A percentile compares a stretch with the other conserved stretches of the same genome.
phyloP scores from a whole-genome alignment of 2,329 filamentous ascomycete species.

The Cladosporium velox region DNA sequence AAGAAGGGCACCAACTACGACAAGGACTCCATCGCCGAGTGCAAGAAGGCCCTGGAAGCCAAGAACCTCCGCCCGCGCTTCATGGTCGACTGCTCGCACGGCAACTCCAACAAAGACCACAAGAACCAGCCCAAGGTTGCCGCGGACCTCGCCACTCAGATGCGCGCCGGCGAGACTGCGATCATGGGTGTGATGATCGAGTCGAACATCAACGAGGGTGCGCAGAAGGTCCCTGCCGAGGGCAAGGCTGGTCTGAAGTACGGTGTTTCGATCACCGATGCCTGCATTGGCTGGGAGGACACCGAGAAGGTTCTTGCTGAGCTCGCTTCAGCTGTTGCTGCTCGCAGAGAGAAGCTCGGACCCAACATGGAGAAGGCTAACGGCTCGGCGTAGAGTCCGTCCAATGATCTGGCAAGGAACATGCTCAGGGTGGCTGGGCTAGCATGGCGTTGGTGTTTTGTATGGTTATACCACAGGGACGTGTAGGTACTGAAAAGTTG shows the following conservation, averaged over 20 bases:
- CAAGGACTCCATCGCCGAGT: conserved; percentile 74
- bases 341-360: conserved; percentile 60
- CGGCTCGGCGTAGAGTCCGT: conserved; percentile 24
- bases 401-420: neutral
- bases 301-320: conserved; percentile 81
- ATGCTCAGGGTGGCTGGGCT: neutral
- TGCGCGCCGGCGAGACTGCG: conserved; percentile 80
- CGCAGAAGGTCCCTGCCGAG: conserved; percentile 77
- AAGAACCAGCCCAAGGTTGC: conserved; percentile 96
- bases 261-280: conserved; percentile 93
- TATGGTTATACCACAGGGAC: conserved; percentile 20
- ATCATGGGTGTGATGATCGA: conserved; percentile 99
- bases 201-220: conserved; percentile 88
- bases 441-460: conserved; percentile 16
- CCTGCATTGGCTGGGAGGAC: conserved; percentile 90
- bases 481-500: conserved; percentile 13
- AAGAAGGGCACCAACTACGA: conserved; percentile 93
- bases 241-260: conserved; percentile 77
- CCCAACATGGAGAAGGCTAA: conserved; percentile 32
- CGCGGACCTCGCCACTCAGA: conserved; percentile 76
- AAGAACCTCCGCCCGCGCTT: conserved; percentile 86
- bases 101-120: conserved; percentile 97
- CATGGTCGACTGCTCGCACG: conserved; percentile 99
- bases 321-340: conserved; percentile 77
- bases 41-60: conserved; percentile 75